phyloP scores from a whole-genome alignment of 495 filamentous ascomycete species.

The Neurospora cerealis region DNA sequence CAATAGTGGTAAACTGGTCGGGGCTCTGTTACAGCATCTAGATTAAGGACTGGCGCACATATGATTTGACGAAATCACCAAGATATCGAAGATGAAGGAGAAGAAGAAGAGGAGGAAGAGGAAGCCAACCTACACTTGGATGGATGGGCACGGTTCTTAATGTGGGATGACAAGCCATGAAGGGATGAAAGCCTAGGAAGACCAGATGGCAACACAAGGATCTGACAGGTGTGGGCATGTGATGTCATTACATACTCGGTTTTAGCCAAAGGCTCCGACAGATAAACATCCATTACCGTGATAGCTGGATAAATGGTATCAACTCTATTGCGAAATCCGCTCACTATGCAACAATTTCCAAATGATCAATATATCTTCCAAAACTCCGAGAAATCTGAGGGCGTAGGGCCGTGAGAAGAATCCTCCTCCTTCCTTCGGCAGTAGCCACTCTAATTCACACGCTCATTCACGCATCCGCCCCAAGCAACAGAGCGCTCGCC shows the following conservation, averaged over 20 bases:
- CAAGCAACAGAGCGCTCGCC: neutral
- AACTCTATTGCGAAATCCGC: neutral
- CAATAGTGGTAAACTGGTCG: neutral
- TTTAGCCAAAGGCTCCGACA: neutral
- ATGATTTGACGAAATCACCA: neutral
- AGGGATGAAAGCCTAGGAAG: neutral
- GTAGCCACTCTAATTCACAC: neutral
- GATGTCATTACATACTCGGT: neutral
- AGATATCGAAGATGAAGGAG: no score
- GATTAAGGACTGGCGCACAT: neutral
- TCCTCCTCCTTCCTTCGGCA: neutral
- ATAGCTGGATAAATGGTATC: neutral
- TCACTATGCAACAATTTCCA: neutral
- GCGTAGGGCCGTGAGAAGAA: neutral
- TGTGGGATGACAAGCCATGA: neutral
- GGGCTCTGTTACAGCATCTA: neutral
- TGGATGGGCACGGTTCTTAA: neutral
- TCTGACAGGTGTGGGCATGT: neutral
- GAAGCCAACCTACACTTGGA: neutral
- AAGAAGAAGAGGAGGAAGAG: no score
- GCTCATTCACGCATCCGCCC: neutral
- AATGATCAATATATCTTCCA: neutral
- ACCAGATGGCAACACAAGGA: neutral
- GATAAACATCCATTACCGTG: neutral
- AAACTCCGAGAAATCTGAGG: neutral